A percentile compares a stretch with the other conserved stretches of the same genome.
Conservation (phyloP, 768 basidiomycete genomes). For the Boletus rubescentipes region DNA sequence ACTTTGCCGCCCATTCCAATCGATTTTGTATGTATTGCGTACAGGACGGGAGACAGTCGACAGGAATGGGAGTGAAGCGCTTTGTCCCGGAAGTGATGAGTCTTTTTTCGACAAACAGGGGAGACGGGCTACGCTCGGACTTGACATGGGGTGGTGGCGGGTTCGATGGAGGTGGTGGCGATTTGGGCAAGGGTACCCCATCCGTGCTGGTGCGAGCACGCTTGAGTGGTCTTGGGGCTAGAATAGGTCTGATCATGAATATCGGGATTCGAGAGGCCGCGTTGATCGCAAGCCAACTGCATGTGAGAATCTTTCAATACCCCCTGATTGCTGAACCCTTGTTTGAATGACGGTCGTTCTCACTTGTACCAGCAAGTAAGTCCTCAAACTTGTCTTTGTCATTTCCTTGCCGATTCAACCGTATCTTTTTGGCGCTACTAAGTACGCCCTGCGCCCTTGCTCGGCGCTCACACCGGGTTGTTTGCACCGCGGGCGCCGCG, state of each 20-base stretch:
- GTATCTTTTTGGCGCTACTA: no score
- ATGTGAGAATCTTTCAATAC: slow-evolving; percentile 3
- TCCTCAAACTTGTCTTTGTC: slow-evolving; percentile 25
- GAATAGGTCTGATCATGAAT: slow-evolving; percentile 1
- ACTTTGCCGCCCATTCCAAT: slow-evolving; percentile 20
- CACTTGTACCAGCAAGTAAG: slow-evolving; percentile 7
- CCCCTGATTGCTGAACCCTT: slow-evolving; percentile 6
- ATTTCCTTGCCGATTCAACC: neutral
- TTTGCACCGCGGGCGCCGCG: neutral
- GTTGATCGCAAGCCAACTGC: no score
- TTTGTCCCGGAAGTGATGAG: slow-evolving; percentile 28
- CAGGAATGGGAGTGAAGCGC: slow-evolving; percentile 29
- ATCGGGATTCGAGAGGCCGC: no score
- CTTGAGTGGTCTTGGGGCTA: slow-evolving; percentile 13
- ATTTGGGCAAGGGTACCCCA: neutral
- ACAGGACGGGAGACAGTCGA: slow-evolving; percentile 22
- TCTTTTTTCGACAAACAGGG: slow-evolving; percentile 8
- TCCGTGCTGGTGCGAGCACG: slow-evolving; percentile 6
- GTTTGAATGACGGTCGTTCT: slow-evolving; percentile 21
- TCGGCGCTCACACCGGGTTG: neutral
- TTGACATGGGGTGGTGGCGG: slow-evolving; percentile 13
- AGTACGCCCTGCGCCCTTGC: neutral
- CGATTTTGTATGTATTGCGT: slow-evolving; percentile 21
- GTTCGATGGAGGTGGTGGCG: neutral
- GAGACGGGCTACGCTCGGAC: slow-evolving; percentile 21